These are phyloP conservation scores for Nicotiana obtusifolia DNA, from an alignment of 257 asterid genomes.

Conservation along the genomic window DNA sequence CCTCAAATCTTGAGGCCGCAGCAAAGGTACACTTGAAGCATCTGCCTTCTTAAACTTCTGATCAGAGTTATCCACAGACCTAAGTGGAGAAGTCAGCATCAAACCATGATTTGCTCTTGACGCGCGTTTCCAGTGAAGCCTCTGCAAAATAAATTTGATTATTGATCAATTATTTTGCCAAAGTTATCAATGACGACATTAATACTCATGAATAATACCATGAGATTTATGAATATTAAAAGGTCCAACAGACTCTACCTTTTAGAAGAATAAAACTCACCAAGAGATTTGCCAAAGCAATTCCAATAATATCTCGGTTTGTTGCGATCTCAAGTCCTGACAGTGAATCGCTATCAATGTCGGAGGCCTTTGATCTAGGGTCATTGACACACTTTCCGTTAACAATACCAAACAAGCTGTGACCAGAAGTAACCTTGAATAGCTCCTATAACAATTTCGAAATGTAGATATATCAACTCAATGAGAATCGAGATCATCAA, in stretches of 20 bases:
- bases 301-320: constrained; percentile 78
- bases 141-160: constrained; percentile 37
- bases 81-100: constrained; percentile 89
- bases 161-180: background rate
- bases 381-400: constrained; percentile 91
- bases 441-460: constrained; percentile 50
- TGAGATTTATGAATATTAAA: background rate
- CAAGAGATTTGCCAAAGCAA: constrained; percentile 86
- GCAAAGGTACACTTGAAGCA: constrained; percentile 48
- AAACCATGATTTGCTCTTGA: constrained; percentile 69
- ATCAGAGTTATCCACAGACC: constrained; percentile 46
- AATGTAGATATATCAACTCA: background rate
- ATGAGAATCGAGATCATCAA: background rate
- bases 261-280: constrained; percentile 38
- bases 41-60: constrained; percentile 38
- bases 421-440: constrained; percentile 77
- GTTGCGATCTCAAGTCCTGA: constrained; percentile 81
- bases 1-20: constrained; percentile 95
- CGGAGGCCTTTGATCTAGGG: constrained; percentile 87
- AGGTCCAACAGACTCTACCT: background rate
- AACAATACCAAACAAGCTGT: constrained; percentile 70
- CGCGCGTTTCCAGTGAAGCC: constrained; percentile 95
- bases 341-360: constrained; percentile 67
- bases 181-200: background rate
- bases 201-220: background rate